phyloP scores from a whole-genome alignment of 2,329 filamentous ascomycete genomes.

The Neonectria hederae region DNA sequence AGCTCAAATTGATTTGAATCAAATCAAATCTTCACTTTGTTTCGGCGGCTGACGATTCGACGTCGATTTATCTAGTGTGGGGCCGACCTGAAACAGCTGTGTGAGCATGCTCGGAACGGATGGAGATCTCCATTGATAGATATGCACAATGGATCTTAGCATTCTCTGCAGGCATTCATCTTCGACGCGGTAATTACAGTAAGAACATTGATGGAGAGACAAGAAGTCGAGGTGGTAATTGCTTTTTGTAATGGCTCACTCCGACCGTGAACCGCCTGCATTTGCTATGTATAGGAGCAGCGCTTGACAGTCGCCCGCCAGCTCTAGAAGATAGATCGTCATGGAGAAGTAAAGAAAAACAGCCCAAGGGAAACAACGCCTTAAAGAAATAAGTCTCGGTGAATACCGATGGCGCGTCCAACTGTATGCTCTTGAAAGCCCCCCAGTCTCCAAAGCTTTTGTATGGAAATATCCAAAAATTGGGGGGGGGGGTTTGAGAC shows the following conservation, averaged over 20 bases:
- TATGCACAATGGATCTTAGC: background rate
- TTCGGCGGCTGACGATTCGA: background rate
- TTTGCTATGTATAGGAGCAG: slow-evolving; percentile 38
- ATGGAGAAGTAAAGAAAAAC: slow-evolving; percentile 20
- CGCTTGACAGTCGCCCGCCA: slow-evolving; percentile 29
- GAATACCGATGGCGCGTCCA: slow-evolving; percentile 11
- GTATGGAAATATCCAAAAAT: slow-evolving; percentile 9
- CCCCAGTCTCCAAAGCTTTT: slow-evolving; percentile 3
- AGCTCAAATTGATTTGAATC: background rate
- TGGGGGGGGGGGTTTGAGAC: slow-evolving; percentile 31
- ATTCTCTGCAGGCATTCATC: background rate
- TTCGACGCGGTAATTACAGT: background rate
- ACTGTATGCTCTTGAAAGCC: slow-evolving; percentile 11
- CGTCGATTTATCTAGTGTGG: background rate
- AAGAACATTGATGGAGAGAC: background rate
- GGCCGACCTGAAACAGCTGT: background rate
- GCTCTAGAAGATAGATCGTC: slow-evolving; percentile 36
- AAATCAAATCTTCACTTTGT: background rate
- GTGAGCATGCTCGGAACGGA: background rate
- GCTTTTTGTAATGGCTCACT: slow-evolving; percentile 13
- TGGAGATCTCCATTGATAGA: background rate
- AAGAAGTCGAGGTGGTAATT: background rate
- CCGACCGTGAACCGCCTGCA: slow-evolving; percentile 27
- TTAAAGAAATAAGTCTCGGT: slow-evolving; percentile 15
- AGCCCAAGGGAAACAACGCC: slow-evolving; percentile 18